These are phyloP conservation scores for Scortechinia acanthostroma DNA, from an alignment of 2,329 filamentous ascomycete species.

Conservation along the genomic window DNA sequence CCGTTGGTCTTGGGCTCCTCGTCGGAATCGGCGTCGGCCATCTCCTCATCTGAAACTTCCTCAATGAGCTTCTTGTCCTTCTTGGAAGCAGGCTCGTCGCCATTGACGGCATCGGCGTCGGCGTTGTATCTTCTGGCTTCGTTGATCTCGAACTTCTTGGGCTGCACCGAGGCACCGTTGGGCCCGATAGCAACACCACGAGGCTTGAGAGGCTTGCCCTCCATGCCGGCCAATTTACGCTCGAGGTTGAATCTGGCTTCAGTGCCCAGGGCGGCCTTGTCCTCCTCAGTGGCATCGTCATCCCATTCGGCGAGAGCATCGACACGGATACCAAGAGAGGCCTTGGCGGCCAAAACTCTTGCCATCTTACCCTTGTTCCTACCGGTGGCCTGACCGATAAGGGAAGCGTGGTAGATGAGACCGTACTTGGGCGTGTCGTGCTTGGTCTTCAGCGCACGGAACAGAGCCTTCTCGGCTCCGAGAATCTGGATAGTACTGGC, in stretches of 20 bases:
- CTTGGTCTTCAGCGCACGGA: conserved; percentile 97
- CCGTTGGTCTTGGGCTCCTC: conserved; percentile 15
- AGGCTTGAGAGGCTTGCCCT: conserved; percentile 81
- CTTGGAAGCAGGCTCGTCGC: conserved; percentile 50
- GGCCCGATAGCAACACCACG: conserved; percentile 71
- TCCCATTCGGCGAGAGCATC: conserved; percentile 75
- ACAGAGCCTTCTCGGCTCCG: conserved; percentile 96
- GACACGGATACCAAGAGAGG: conserved; percentile 84
- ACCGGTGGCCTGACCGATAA: conserved; percentile 93
- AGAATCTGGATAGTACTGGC: conserved; percentile 96
- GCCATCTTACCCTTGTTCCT: conserved; percentile 99
- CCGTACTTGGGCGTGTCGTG: conserved; percentile 98
- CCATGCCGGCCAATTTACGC: conserved; percentile 68
- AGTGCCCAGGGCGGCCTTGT: conserved; percentile 75
- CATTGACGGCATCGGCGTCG: conserved; percentile 78
- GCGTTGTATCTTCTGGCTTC: conserved; percentile 90
- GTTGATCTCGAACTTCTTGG: conserved; percentile 83
- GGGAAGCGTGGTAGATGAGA: conserved; percentile 83
- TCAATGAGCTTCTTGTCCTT: conserved; percentile 28
- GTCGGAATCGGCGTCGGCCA: conserved; percentile 18
- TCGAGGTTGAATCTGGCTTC: conserved; percentile 67
- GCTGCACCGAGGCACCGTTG: conserved; percentile 51
- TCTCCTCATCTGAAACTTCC: conserved; percentile 29
- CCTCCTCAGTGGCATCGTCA: conserved; percentile 73
- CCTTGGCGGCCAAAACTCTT: conserved; percentile 88